Evolutionary conservation across 441 rosid species (phyloP).

Genomic region (Euphorbia neoarborescens): DNA sequence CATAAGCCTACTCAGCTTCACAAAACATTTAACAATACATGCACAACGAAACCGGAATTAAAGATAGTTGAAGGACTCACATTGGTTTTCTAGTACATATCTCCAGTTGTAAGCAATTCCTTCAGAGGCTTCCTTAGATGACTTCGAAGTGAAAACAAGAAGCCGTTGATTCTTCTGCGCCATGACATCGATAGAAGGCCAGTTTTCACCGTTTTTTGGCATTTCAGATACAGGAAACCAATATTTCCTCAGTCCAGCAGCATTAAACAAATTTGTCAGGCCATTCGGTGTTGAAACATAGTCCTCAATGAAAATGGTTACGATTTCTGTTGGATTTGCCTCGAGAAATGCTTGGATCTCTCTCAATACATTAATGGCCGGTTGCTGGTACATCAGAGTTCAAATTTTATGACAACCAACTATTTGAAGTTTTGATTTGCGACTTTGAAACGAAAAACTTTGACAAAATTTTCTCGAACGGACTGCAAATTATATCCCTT

Average conservation of each 20-base stretch:
- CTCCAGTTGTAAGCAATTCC: constrained; percentile 79
- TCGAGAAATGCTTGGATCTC: constrained; percentile 64
- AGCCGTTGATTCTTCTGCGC: constrained; percentile 66
- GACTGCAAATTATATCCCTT: background rate
- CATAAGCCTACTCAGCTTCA: background rate
- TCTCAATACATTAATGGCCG: constrained; percentile 63
- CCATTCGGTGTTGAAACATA: constrained; percentile 67
- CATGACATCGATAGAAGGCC: constrained; percentile 88
- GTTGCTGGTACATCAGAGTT: constrained; percentile 46
- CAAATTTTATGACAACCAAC: constrained; percentile 3
- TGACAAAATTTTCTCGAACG: background rate
- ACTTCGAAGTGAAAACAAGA: constrained; percentile 73
- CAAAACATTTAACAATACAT: background rate
- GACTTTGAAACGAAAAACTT: too few species aligned
- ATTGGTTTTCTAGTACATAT: constrained; percentile 71
- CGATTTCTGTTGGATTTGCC: constrained; percentile 65
- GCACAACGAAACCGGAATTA: background rate
- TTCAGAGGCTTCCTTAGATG: constrained; percentile 68
- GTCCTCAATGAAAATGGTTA: constrained; percentile 80
- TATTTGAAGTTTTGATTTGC: background rate
- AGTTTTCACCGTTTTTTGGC: constrained; percentile 71
- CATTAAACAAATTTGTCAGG: constrained; percentile 63
- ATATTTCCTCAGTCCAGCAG: constrained; percentile 65
- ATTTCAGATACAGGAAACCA: constrained; percentile 64
- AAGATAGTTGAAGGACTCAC: constrained; percentile 28